phyloP scores from a whole-genome alignment of 352 stramenopile species.

The Vaucheria bursata region DNA sequence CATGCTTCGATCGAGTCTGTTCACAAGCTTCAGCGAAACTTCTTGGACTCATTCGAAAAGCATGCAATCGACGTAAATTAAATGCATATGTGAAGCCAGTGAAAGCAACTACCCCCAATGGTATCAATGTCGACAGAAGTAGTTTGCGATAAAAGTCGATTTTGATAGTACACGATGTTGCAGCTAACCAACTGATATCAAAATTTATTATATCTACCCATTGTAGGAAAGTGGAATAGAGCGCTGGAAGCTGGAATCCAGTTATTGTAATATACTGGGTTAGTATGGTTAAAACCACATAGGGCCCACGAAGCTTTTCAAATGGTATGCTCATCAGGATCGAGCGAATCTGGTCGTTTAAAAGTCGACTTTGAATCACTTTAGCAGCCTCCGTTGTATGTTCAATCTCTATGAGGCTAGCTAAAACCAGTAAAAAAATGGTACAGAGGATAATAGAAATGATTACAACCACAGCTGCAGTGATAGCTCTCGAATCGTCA shows the following conservation, averaged over 20 bases:
- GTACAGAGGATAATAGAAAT: neutral
- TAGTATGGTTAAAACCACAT: neutral
- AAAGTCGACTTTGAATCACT: no score
- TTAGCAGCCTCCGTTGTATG: neutral
- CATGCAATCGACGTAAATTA: no score
- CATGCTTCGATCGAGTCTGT: neutral
- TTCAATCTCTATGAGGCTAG: neutral
- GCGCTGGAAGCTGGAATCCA: neutral
- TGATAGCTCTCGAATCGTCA: neutral
- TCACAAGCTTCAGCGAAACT: neutral
- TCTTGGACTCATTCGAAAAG: neutral
- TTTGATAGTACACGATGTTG: neutral
- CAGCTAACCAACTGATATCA: neutral
- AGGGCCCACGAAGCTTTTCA: neutral
- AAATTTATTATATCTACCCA: neutral
- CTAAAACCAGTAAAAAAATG: neutral
- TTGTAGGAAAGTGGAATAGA: neutral
- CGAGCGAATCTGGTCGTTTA: neutral
- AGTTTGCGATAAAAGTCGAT: constrained; percentile 10
- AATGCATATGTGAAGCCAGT: neutral
- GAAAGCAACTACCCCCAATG: neutral
- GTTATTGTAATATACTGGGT: neutral
- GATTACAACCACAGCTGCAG: neutral
- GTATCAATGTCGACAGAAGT: neutral
- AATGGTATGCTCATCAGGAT: neutral